phyloP scores from a whole-genome alignment of 2,329 filamentous ascomycete genomes.

The Elsinoe fawcettii region DNA sequence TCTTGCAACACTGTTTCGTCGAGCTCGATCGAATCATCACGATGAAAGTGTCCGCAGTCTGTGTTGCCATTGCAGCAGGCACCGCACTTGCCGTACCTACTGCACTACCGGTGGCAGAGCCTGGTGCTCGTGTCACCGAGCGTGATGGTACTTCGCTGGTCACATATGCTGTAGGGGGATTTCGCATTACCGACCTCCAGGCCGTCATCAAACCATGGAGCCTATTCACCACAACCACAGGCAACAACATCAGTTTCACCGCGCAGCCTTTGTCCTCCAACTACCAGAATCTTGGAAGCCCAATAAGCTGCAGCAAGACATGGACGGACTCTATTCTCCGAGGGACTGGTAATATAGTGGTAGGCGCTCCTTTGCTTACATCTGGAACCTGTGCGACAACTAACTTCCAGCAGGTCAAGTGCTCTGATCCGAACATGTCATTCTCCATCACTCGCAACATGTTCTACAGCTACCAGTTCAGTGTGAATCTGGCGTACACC shows the following conservation, averaged over 20 bases:
- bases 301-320: not conserved
- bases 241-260: not conserved
- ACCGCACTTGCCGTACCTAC: not conserved
- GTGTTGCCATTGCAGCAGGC: not conserved
- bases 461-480: not conserved
- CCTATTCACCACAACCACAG: not conserved
- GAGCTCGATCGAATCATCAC: not conserved
- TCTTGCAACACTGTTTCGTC: not conserved
- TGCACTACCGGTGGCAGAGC: not conserved
- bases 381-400: too few species aligned
- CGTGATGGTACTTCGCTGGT: conserved; percentile 2
- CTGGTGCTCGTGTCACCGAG: not conserved
- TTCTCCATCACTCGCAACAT: not conserved
- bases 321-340: not conserved
- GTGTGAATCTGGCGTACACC: not conserved
- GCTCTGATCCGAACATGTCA: conserved; percentile 1
- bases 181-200: not conserved
- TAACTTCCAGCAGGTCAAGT: not conserved
- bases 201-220: conserved; percentile 8
- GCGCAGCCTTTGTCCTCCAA: not conserved
- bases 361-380: not conserved
- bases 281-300: not conserved
- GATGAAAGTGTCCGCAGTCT: not conserved
- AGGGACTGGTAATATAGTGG: not conserved
- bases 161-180: conserved; percentile 4